phyloP scores from a whole-genome alignment of 345 rosid species.

The Rubroshorea leprosula region DNA sequence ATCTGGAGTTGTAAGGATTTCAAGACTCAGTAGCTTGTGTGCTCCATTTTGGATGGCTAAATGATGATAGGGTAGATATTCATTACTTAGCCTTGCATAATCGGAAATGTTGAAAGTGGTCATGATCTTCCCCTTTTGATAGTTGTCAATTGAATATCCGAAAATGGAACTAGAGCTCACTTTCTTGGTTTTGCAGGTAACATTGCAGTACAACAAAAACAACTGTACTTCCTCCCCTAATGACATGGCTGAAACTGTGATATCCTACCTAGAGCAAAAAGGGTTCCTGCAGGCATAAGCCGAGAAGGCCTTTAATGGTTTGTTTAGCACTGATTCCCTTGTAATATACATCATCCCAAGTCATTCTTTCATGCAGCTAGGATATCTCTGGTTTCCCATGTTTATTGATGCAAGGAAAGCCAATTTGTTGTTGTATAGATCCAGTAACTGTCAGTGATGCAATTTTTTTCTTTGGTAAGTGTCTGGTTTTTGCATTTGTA shows the following conservation, averaged over 20 bases:
- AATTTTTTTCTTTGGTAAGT: too few species aligned
- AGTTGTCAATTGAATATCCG: not conserved
- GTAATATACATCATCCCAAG: not conserved
- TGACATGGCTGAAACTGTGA: constrained; percentile 63
- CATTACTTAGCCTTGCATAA: too few species aligned
- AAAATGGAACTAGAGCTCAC: constrained; percentile 4
- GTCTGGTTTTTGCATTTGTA: not conserved
- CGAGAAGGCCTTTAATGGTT: not conserved
- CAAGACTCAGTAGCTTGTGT: too few species aligned
- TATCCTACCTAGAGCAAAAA: constrained; percentile 56
- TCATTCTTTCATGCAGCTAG: constrained; percentile 10
- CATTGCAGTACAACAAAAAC: constrained; percentile 32
- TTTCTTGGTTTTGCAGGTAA: constrained; percentile 44
- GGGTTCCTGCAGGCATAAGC: constrained; percentile 51
- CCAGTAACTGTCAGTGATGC: too few species aligned
- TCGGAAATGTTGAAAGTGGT: too few species aligned
- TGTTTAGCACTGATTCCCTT: not conserved
- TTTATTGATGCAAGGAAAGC: not conserved
- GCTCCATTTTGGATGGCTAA: too few species aligned
- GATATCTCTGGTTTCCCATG: constrained; percentile 16
- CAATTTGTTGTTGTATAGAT: not conserved
- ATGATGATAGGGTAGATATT: too few species aligned
- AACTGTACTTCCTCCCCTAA: constrained; percentile 40
- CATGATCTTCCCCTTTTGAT: too few species aligned
- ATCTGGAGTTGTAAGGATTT: too few species aligned